A percentile compares a stretch with the other conserved stretches of the same genome.
Evolutionary conservation across 2,329 filamentous ascomycete genomes (phyloP).

Genomic region (Sporothrix brasiliensis): DNA sequence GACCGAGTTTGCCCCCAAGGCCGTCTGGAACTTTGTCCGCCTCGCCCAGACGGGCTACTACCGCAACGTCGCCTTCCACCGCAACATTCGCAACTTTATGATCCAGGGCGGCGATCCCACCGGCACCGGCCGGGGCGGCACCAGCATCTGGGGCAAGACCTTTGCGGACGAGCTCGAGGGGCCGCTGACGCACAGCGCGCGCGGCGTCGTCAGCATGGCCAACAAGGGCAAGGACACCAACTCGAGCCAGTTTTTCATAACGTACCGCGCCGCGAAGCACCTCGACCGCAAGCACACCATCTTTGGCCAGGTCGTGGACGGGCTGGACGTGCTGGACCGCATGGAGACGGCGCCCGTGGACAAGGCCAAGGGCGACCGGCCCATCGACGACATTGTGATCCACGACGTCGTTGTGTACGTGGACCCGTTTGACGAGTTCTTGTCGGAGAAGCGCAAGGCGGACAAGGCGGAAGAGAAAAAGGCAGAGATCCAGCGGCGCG

Average conservation of each 20-base stretch:
- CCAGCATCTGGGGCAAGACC: constrained; percentile 90
- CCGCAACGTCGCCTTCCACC: constrained; percentile 79
- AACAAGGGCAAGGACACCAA: constrained; percentile 99
- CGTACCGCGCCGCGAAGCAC: constrained; percentile 81
- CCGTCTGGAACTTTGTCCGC: constrained; percentile 95
- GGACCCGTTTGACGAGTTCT: constrained; percentile 93
- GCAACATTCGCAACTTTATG: constrained; percentile 96
- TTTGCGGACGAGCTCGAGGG: constrained; percentile 95
- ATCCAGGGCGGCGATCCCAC: constrained; percentile 95
- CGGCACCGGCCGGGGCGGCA: constrained; percentile 86
- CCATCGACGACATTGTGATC: constrained; percentile 77
- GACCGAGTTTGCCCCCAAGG: constrained; percentile 86
- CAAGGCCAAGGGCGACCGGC: constrained; percentile 74
- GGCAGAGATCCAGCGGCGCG: constrained; percentile 64
- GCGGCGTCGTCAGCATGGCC: constrained; percentile 88
- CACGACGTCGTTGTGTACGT: constrained; percentile 83
- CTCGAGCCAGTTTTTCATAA: constrained; percentile 92
- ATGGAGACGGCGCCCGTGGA: constrained; percentile 80
- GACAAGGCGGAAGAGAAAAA: constrained; percentile 61
- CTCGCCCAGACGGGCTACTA: constrained; percentile 91
- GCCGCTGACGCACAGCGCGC: constrained; percentile 76
- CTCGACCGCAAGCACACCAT: constrained; percentile 97
- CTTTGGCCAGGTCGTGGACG: constrained; percentile 83
- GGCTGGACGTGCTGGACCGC: constrained; percentile 67
- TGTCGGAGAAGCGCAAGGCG: constrained; percentile 69